Percentiles rank a stretch among this genome's conserved stretches.
phyloP scores from a whole-genome alignment of 306 rosid species.

The Vigna nakashimae region DNA sequence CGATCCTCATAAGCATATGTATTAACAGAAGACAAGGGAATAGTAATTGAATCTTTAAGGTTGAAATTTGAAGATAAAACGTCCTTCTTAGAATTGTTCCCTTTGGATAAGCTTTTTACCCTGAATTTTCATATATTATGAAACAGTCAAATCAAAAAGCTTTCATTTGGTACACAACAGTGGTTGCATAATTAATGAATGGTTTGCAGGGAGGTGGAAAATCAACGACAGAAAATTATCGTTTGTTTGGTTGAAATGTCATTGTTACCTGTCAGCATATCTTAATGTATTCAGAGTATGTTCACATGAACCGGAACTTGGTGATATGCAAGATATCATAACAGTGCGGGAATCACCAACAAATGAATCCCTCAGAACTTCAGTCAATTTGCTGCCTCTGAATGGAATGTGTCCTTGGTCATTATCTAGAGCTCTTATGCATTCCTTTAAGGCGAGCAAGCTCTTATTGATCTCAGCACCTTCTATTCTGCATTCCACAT shows the following conservation, averaged over 20 bases:
- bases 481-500: conserved; percentile 76
- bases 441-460: conserved; percentile 93
- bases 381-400: conserved; percentile 94
- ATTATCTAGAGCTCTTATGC: conserved; percentile 94
- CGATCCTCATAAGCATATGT: conserved; percentile 61
- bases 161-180: not conserved
- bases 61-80: conserved; percentile 65
- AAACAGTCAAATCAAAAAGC: conserved; percentile 23
- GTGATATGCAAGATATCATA: conserved; percentile 95
- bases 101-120: conserved; percentile 92
- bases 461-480: conserved; percentile 98
- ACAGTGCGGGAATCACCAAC: conserved; percentile 91
- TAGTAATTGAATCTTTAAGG: conserved; percentile 73
- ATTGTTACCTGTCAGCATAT: conserved; percentile 88
- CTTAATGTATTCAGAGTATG: conserved; percentile 91
- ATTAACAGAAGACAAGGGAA: conserved; percentile 66
- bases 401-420: conserved; percentile 98
- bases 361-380: conserved; percentile 94
- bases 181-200: not conserved
- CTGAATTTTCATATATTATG: conserved; percentile 49
- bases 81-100: conserved; percentile 82
- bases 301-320: conserved; percentile 93
- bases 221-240: conserved; percentile 33
- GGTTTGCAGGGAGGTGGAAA: not conserved
- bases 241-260: not conserved